Conservation (phyloP, 441 rosid species). For the Pelargonium exstipulatum region DNA sequence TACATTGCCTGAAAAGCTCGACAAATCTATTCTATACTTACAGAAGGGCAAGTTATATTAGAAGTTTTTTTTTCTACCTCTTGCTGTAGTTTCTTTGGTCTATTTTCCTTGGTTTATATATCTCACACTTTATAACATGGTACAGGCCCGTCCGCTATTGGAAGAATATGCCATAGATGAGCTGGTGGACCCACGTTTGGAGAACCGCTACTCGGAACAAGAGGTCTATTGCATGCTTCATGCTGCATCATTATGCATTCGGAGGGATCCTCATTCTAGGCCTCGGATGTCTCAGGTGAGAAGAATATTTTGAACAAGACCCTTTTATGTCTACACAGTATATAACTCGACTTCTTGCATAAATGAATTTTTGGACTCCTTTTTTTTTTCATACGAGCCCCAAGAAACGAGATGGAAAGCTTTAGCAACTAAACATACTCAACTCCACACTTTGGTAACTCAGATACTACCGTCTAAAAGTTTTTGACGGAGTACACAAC, state of each 20-base stretch:
- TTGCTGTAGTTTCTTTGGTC: too few species aligned
- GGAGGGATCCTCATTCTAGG: slow-evolving; percentile 80
- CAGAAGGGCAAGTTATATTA: slow-evolving; percentile 2
- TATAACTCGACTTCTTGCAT: too few species aligned
- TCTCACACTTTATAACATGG: slow-evolving; percentile 1
- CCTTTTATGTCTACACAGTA: neutral
- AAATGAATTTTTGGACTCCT: too few species aligned
- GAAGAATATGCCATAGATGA: slow-evolving; percentile 75
- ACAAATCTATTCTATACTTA: too few species aligned
- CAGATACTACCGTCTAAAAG: too few species aligned
- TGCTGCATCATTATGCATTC: slow-evolving; percentile 81
- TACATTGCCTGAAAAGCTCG: too few species aligned
- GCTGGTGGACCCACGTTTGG: slow-evolving; percentile 67
- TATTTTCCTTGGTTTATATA: too few species aligned
- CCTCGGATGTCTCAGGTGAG: slow-evolving; percentile 96
- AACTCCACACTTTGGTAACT: too few species aligned
- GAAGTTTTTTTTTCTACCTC: neutral
- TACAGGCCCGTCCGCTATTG: slow-evolving; percentile 83
- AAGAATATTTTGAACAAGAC: slow-evolving; percentile 1
- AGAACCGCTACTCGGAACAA: slow-evolving; percentile 47
- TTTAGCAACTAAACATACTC: too few species aligned
- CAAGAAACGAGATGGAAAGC: too few species aligned
- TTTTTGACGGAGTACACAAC: too few species aligned
- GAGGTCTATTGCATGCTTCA: slow-evolving; percentile 88
- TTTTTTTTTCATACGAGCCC: too few species aligned